Evolutionary conservation across 495 filamentous ascomycete genomes (phyloP).

Genomic region (Aspergillus olivimuriae): DNA sequence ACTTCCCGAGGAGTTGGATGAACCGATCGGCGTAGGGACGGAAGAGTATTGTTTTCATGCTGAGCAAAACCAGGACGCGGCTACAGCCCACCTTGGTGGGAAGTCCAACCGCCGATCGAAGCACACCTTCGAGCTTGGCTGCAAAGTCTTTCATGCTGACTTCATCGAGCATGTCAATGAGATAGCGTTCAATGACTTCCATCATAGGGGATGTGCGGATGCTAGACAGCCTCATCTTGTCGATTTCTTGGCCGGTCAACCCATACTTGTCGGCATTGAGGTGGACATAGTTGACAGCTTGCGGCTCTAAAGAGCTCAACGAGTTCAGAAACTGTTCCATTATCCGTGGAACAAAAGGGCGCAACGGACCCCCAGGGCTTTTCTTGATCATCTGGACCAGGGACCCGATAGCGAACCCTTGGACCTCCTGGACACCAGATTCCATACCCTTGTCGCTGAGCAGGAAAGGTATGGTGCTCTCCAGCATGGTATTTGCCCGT

Average conservation of each 20-base stretch:
- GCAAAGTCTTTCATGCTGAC: conserved; percentile 66
- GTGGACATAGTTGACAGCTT: conserved; percentile 85
- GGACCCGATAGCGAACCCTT: conserved; percentile 62
- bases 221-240: conserved; percentile 71
- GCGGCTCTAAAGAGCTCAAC: conserved; percentile 78
- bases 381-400: conserved; percentile 85
- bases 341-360: conserved; percentile 74
- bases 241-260: conserved; percentile 73
- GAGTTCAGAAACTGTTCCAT: conserved; percentile 73
- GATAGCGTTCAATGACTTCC: conserved; percentile 84
- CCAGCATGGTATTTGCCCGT: conserved; percentile 66
- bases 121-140: conserved; percentile 61
- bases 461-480: conserved; percentile 80
- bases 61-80: conserved; percentile 79
- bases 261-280: conserved; percentile 84
- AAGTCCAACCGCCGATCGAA: conserved; percentile 81
- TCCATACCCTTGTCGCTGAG: conserved; percentile 85
- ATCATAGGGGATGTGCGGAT: conserved; percentile 84
- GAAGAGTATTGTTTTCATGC: conserved; percentile 67
- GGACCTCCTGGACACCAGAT: conserved; percentile 79
- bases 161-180: conserved; percentile 74
- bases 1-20: conserved; percentile 67
- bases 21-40: conserved; percentile 71
- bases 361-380: conserved; percentile 59
- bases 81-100: conserved; percentile 89